A percentile compares a stretch with the other conserved stretches of the same genome.
Conservation (phyloP, 208 protist genomes). For the Wallacemonas sp. region DNA sequence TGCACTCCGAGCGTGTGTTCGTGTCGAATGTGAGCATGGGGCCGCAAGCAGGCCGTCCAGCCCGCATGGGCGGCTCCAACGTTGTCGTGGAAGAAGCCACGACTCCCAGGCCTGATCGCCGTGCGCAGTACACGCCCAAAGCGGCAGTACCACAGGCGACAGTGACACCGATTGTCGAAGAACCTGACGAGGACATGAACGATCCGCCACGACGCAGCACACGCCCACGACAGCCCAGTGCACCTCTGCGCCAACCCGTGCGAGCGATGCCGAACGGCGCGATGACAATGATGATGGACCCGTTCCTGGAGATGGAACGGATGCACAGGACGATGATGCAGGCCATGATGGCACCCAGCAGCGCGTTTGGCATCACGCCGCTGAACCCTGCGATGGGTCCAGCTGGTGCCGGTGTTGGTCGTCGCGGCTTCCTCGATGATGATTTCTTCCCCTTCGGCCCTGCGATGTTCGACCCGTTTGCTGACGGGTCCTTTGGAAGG, state of each 20-base stretch:
- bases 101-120: no score
- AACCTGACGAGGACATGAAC: conserved; percentile 37
- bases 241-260: not conserved
- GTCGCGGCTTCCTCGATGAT: not conserved
- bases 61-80: not conserved
- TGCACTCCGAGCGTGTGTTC: not conserved
- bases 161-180: conserved; percentile 38
- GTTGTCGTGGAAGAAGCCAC: not conserved
- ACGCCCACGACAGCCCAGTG: not conserved
- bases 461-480: not conserved
- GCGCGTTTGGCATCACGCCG: conserved; percentile 17
- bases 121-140: no score
- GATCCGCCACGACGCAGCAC: not conserved
- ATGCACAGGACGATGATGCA: conserved; percentile 24
- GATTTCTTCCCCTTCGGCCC: conserved; percentile 5
- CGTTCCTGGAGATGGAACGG: conserved; percentile 27
- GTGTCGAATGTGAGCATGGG: not conserved
- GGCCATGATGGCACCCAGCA: conserved; percentile 21
- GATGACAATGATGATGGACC: not conserved
- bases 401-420: not conserved
- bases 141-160: no score
- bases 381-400: no score
- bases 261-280: not conserved
- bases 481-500: not conserved
- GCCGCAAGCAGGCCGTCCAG: not conserved